Conservation (phyloP, 768 basidiomycete genomes). For the Auricularia sp. region DNA sequence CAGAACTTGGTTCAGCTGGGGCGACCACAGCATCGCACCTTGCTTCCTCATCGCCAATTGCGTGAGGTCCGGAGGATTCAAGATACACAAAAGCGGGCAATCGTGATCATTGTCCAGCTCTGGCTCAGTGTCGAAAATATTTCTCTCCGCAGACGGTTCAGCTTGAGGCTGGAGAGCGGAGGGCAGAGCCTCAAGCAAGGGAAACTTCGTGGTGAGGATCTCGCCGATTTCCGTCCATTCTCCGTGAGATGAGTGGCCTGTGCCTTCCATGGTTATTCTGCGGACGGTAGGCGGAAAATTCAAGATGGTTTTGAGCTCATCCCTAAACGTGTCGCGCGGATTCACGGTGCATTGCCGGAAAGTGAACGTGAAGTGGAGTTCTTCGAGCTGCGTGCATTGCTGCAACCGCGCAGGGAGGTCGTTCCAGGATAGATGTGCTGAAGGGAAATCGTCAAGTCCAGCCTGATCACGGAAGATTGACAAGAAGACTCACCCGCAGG, state of each 20-base stretch:
- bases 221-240: neutral
- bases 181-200: neutral
- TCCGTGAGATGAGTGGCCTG: neutral
- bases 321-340: neutral
- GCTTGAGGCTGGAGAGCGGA: neutral
- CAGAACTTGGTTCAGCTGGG: no score
- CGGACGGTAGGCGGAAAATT: neutral
- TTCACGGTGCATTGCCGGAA: neutral
- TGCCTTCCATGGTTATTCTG: neutral
- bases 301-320: neutral
- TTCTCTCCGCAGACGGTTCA: neutral
- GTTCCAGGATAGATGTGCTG: neutral
- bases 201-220: neutral
- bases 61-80: no score
- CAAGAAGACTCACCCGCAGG: neutral
- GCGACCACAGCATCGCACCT: no score
- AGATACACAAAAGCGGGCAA: no score
- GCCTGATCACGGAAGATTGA: neutral
- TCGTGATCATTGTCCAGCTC: no score
- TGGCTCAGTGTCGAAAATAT: no score
- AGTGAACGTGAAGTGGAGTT: neutral
- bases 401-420: neutral
- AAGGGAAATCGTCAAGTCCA: neutral
- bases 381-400: neutral
- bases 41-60: no score